A percentile compares a stretch with the other conserved stretches of the same genome.
phyloP scores from a whole-genome alignment of 148 eudicot species.

The Gaultheria prostrata region DNA sequence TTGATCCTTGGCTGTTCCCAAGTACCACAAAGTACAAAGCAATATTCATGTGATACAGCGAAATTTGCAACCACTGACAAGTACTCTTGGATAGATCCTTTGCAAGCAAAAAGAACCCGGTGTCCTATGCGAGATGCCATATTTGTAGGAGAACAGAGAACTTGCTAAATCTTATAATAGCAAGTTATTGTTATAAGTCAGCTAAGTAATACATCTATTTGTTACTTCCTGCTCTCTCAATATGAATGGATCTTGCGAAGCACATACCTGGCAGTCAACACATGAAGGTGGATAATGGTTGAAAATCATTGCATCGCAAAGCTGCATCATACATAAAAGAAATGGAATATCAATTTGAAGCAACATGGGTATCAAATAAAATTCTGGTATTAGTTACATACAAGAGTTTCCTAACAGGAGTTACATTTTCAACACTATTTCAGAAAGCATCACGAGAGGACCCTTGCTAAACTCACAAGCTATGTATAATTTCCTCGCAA shows the following conservation, averaged over 20 bases:
- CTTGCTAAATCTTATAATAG: not conserved
- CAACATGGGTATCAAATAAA: conserved; percentile 8
- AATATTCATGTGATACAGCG: not conserved
- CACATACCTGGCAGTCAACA: conserved; percentile 64
- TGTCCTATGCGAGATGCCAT: not conserved
- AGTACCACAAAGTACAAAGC: not conserved
- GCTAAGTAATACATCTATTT: not conserved
- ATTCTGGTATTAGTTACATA: not conserved
- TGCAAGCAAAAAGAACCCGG: not conserved
- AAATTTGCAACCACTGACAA: not conserved
- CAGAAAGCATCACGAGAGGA: not conserved
- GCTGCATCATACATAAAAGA: conserved; percentile 48
- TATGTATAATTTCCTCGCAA: not conserved
- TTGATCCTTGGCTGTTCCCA: not conserved
- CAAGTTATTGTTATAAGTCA: not conserved
- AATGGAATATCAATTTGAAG: conserved; percentile 17
- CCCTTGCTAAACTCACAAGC: not conserved
- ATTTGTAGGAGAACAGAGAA: not conserved
- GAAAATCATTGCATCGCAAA: conserved; percentile 85
- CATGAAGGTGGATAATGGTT: conserved; percentile 85
- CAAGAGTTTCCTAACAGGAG: not conserved
- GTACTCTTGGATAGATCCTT: not conserved
- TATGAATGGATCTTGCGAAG: conserved; percentile 8
- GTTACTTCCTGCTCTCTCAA: conserved; percentile 10
- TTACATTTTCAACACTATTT: not conserved